Conservation (phyloP, 2,329 filamentous ascomycete genomes). For the Colletotrichum tofieldiae region DNA sequence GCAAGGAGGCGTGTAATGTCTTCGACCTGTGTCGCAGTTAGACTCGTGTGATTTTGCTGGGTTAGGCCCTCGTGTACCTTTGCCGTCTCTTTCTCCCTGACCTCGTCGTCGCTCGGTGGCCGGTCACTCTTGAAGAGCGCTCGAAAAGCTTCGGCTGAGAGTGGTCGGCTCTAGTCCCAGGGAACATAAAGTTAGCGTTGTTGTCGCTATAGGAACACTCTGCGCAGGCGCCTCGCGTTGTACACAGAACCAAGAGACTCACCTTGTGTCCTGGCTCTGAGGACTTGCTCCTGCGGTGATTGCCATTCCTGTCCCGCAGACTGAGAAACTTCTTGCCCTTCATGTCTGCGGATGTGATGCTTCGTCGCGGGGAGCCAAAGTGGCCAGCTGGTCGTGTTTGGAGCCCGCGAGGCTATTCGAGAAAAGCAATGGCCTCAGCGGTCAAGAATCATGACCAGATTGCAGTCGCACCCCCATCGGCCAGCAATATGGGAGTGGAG, state of each 20-base stretch:
- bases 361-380: slow-evolving; percentile 13
- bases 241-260: slow-evolving; percentile 44
- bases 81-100: slow-evolving; percentile 62
- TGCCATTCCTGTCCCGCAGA: slow-evolving; percentile 75
- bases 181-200: slow-evolving; percentile 20
- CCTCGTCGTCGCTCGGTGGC: slow-evolving; percentile 69
- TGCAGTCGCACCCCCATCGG: slow-evolving; percentile 39
- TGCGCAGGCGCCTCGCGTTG: slow-evolving; percentile 29
- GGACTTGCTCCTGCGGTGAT: slow-evolving; percentile 70
- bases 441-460: slow-evolving; percentile 37
- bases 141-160: slow-evolving; percentile 72
- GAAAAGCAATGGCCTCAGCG: slow-evolving; percentile 33
- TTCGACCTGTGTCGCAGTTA: slow-evolving; percentile 49
- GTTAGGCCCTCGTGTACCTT: slow-evolving; percentile 54
- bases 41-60: background rate
- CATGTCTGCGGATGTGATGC: slow-evolving; percentile 56
- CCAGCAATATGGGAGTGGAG: slow-evolving; percentile 39
- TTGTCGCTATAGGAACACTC: slow-evolving; percentile 3
- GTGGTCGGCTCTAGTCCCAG: slow-evolving; percentile 62
- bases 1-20: slow-evolving; percentile 51
- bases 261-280: slow-evolving; percentile 70
- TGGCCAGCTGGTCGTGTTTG: slow-evolving; percentile 3
- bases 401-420: slow-evolving; percentile 25
- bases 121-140: slow-evolving; percentile 77
- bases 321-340: slow-evolving; percentile 79